These are phyloP conservation scores for Aspergillus hancockii DNA, from an alignment of 495 filamentous ascomycete species.

Conservation along the genomic window DNA sequence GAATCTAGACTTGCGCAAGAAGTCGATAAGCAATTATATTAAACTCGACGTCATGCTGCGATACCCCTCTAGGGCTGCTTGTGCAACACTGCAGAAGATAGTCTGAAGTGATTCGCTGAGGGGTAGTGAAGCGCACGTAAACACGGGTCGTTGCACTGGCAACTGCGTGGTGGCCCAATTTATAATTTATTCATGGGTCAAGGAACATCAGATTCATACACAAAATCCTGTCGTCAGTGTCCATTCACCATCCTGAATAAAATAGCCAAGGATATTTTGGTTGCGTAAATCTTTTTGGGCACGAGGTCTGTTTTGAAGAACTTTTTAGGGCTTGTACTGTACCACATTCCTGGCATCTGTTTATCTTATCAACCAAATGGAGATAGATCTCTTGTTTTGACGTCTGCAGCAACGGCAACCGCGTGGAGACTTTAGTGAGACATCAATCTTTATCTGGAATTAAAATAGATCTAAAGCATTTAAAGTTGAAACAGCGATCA, in stretches of 20 bases:
- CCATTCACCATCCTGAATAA: background rate
- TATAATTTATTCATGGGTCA: constrained; percentile 14
- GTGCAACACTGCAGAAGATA: background rate
- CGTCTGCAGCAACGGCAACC: background rate
- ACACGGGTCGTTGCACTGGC: constrained; percentile 27
- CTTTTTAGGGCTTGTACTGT: background rate
- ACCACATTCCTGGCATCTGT: background rate
- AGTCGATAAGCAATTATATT: background rate
- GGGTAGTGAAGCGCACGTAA: constrained; percentile 9
- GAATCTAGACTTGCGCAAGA: constrained; percentile 13
- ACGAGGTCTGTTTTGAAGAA: background rate
- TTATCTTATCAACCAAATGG: background rate
- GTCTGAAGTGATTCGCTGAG: constrained; percentile 7
- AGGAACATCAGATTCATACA: background rate
- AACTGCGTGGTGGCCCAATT: constrained; percentile 12
- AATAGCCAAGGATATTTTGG: background rate
- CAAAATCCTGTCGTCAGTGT: background rate
- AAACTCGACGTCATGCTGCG: constrained; percentile 2
- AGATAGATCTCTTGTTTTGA: no score
- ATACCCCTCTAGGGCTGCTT: background rate
- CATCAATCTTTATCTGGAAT: background rate
- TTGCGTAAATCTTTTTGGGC: background rate
- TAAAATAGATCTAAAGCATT: background rate
- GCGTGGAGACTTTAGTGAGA: background rate
- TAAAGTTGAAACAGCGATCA: background rate